Base-by-base conservation (phyloP, 2,329 filamentous ascomycete genomes). In the Coniochaeta ligniaria region DNA sequence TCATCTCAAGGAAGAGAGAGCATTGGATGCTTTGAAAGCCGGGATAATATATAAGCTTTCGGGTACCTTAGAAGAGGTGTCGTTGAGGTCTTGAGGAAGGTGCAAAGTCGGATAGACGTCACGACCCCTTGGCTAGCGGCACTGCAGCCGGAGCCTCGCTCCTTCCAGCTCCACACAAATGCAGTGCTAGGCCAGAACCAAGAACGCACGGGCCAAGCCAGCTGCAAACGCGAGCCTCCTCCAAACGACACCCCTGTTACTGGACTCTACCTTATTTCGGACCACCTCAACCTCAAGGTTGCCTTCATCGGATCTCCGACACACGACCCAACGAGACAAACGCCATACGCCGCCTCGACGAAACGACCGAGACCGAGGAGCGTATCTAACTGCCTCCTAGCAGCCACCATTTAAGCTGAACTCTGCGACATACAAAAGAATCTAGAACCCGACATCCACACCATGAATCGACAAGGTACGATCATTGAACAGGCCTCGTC, bases 381-480 rank as follows among this genome's bases (percentile, higher is more conserved):
- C 47, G 26, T 52, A 9, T 26, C n/a, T 9, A 6, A 47, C 8
- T 24, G 11, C 7, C 11, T 12, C 9, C n/a, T 12, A 5, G 8
- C n/a, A 20, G 8, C 24, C 9, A 22, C 6, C 43, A 4, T 47
- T 24, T 24, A 11, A 22, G 6, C 22, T 24, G 5, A 2, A 14
- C 43, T 47, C 47, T n/a, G 16, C 47, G 47, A 52, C 5, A 12
- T 41, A n/a, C 2, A 17, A 28, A 11, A 52, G 16, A 52, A 4
- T 8, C 3, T 57, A 31, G 31, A 57, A 57, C 31, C 14, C 31
- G 11, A 17, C 35, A 6, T 36, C 54, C 31, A 55, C 33, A 78
- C 73, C 71, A 85, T 85, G 82, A 84, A 84, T 73, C 79, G 82
- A 78, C 78, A 80, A 84, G 82, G 82, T 85, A 84, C 73, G 77